Base-by-base conservation (phyloP, 305 asterid genomes). In the Fraxinus sp. region DNA sequence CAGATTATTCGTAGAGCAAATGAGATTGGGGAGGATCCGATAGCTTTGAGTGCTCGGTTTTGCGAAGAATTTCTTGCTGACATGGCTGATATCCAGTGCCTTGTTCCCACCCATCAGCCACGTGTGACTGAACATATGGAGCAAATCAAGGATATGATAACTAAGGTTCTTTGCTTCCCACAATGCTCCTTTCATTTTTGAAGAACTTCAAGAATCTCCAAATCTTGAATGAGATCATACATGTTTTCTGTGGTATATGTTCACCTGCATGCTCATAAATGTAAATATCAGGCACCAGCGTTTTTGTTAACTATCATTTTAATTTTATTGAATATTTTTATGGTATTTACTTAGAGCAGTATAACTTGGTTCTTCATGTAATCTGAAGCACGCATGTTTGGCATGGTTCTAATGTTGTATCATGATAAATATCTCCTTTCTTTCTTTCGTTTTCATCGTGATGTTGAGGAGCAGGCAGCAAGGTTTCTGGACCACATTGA, bases 61-160 rank as follows among this genome's bases (percentile, higher is more conserved):
- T 94, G 98, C 87, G 59, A 92, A 52, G 99, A 96, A 89, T 94
- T 89, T 85, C 93, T 92, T 46, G 85, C 26, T 4, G 99, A 96
- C 83, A 93, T 96, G 99, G 89, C 83, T 83, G 98, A 91, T 92
- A 97, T 96, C 79, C 98, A 93, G 79, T 94, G 98, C 92, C 96
- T 91, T 81, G 86, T 78, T 81, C 99, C 99, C 57, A 94, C 99
- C 16, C 90, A 92, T 89, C 96, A 96, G 88, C 98, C 98, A 39
- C 92, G 94, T 49, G 98, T 94, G 80, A 93, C 97, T 75, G 98
- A 94, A 75, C 98, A 96, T 80, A 93, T 96, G 88, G 97, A 92
- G 74, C 94, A 96, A 77, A 96, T 96, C 80, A 93, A 90, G 90
- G 91, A 89, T 81, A 91, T 90, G 93, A 92, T 93, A 77, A 83